A percentile compares a stretch with the other conserved stretches of the same genome.
Conservation (phyloP, 2,329 filamentous ascomycete genomes). For the Colletotrichum salicis region DNA sequence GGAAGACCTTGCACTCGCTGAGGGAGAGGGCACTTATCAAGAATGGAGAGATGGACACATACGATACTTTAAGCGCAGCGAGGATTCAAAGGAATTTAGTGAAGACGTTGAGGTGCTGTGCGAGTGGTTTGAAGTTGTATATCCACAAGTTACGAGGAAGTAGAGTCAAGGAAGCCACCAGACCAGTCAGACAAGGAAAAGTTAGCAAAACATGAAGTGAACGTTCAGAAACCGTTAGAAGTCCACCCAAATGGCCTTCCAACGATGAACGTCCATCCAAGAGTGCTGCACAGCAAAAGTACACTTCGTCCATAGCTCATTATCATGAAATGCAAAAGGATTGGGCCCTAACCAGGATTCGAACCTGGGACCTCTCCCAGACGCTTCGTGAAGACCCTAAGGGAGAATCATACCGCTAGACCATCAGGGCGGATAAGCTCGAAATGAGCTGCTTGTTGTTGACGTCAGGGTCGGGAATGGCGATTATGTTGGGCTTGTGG, state of each 20-base stretch:
- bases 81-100: background rate
- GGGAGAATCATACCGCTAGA: conserved; percentile 24
- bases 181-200: background rate
- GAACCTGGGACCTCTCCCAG: conserved; percentile 21
- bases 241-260: too few species aligned
- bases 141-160: background rate
- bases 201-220: too few species aligned
- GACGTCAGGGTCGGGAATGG: rapidly evolving
- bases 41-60: background rate
- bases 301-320: background rate
- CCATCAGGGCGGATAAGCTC: conserved; percentile 1
- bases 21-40: background rate
- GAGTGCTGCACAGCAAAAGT: too few species aligned
- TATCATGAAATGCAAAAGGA: background rate
- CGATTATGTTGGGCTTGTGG: background rate
- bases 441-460: background rate
- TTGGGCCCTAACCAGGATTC: conserved; percentile 16
- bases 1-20: background rate
- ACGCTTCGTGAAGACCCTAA: background rate
- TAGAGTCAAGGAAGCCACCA: background rate
- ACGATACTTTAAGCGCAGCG: background rate
- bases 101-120: background rate
- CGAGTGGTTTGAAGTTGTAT: conserved; percentile 4
- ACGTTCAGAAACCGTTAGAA: too few species aligned
- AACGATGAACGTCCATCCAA: too few species aligned